Evolutionary conservation across 2,329 filamentous ascomycete genomes (phyloP).

Genomic region (Fusarium globosum): DNA sequence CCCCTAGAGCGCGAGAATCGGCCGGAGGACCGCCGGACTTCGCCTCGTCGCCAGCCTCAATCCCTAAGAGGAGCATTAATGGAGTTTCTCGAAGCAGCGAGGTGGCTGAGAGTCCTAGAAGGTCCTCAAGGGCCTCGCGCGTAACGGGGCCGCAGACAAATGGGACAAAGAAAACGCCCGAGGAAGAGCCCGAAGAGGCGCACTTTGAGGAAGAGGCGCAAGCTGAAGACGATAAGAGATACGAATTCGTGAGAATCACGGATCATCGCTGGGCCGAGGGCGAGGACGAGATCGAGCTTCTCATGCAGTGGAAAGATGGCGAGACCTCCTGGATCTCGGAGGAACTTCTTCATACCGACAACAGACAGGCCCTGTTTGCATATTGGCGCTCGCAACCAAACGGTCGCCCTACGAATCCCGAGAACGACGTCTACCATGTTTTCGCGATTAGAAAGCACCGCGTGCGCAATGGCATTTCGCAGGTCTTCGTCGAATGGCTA

Average conservation of each 20-base stretch:
- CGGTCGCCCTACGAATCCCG: slow-evolving; percentile 49
- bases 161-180: not conserved
- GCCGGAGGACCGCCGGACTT: not conserved
- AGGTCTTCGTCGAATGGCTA: slow-evolving; percentile 52
- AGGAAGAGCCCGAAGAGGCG: not conserved
- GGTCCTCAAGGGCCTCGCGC: not conserved
- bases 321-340: slow-evolving; percentile 51
- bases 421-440: slow-evolving; percentile 47
- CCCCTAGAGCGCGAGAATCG: not conserved
- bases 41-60: not conserved
- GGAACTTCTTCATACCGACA: slow-evolving; percentile 48
- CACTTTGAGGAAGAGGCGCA: not conserved
- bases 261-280: slow-evolving; percentile 45
- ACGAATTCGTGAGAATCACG: slow-evolving; percentile 33
- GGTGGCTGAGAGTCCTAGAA: not conserved
- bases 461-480: slow-evolving; percentile 40
- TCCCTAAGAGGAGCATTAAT: not conserved
- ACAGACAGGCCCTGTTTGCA: slow-evolving; percentile 45
- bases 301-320: slow-evolving; percentile 48
- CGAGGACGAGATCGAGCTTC: slow-evolving; percentile 45
- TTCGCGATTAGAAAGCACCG: slow-evolving; percentile 50
- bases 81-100: not conserved
- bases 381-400: slow-evolving; percentile 47
- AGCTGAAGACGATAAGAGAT: not conserved
- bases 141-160: not conserved